Percentiles rank a stretch among this genome's conserved stretches.
phyloP scores from a whole-genome alignment of 1,139 yeast genomes.

The Geotrichum phurueaensis region DNA sequence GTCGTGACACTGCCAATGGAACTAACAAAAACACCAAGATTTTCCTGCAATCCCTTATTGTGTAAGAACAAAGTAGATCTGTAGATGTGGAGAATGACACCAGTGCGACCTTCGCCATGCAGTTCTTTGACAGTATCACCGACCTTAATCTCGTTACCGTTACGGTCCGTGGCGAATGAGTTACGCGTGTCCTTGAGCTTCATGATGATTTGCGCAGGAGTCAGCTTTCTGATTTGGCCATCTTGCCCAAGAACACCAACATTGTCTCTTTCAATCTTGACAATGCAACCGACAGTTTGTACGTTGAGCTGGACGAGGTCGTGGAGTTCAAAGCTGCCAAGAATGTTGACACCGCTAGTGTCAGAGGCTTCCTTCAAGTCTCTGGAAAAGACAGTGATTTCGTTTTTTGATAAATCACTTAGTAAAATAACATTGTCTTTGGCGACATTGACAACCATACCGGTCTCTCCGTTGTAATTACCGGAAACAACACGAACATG shows the following conservation, averaged over 20 bases:
- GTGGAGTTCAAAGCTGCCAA: slow-evolving; percentile 77
- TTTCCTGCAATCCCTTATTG: slow-evolving; percentile 72
- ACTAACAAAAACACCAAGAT: slow-evolving; percentile 85
- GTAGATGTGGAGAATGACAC: slow-evolving; percentile 80
- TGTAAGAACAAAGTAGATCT: slow-evolving; percentile 72
- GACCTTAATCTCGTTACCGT: slow-evolving; percentile 75
- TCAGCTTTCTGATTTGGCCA: slow-evolving; percentile 65
- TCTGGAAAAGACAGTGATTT: slow-evolving; percentile 86
- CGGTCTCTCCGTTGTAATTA: slow-evolving; percentile 87
- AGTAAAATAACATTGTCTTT: slow-evolving; percentile 85
- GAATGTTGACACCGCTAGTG: slow-evolving; percentile 42
- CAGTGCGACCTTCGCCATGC: slow-evolving; percentile 76
- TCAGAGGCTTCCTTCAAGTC: slow-evolving; percentile 56
- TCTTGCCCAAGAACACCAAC: slow-evolving; percentile 79
- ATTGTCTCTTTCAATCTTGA: slow-evolving; percentile 81
- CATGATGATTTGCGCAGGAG: slow-evolving; percentile 75
- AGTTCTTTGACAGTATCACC: slow-evolving; percentile 89
- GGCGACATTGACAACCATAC: slow-evolving; percentile 77
- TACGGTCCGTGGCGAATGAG: slow-evolving; percentile 79
- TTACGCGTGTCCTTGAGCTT: slow-evolving; percentile 58
- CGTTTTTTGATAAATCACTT: slow-evolving; percentile 82
- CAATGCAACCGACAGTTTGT: slow-evolving; percentile 80
- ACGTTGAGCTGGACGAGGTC: slow-evolving; percentile 88
- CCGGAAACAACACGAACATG: slow-evolving; percentile 93
- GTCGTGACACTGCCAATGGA: slow-evolving; percentile 73